Evolutionary conservation across 257 asterid genomes (phyloP).

Genomic region (Fraxinus cuspidata): DNA sequence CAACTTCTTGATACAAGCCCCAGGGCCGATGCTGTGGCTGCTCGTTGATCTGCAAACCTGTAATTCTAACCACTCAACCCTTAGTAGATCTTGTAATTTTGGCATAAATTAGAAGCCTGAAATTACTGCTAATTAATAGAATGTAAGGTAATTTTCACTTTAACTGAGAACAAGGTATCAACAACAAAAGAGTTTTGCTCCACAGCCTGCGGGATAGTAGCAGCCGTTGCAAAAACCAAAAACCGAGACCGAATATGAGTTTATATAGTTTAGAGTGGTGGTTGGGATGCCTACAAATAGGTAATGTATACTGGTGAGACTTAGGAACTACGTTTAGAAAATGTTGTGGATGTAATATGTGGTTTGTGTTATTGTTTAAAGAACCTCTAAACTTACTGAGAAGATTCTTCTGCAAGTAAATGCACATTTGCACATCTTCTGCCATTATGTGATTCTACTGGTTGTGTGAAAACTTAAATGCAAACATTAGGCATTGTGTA

Average conservation of each 20-base stretch:
- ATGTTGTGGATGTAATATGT: neutral
- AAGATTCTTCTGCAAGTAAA: neutral
- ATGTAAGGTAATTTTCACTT: neutral
- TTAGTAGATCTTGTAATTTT: constrained; percentile 46
- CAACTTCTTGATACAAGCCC: constrained; percentile 76
- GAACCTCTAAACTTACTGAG: neutral
- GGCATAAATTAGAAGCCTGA: constrained; percentile 71
- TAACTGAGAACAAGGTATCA: neutral
- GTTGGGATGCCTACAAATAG: neutral
- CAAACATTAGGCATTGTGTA: too few species aligned
- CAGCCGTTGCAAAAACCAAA: neutral
- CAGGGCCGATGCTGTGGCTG: constrained; percentile 82
- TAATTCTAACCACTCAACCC: constrained; percentile 12
- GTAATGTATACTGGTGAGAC: neutral
- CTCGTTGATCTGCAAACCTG: constrained; percentile 45
- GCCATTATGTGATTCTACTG: neutral
- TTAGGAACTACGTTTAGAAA: neutral
- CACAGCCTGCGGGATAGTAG: neutral
- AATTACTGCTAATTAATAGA: constrained; percentile 49
- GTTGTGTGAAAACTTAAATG: neutral
- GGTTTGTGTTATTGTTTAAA: neutral
- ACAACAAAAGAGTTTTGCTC: neutral
- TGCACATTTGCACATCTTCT: neutral
- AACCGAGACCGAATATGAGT: neutral
- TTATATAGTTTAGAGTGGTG: neutral